phyloP scores from a whole-genome alignment of 495 filamentous ascomycete species.

The Aspergillus cristatus region DNA sequence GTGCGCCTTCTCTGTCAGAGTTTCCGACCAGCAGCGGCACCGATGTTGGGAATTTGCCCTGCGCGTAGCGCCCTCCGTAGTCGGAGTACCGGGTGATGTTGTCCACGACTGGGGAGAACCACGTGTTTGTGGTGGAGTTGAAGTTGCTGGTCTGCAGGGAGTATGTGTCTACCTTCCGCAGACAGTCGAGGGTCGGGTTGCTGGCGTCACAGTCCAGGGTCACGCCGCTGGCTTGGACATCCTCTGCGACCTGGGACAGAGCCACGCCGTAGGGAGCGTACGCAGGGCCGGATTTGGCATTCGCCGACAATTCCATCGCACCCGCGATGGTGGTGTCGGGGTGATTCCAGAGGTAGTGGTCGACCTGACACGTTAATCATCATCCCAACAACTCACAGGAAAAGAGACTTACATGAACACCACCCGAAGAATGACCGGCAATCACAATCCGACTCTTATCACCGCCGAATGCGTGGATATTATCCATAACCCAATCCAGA shows the following conservation, averaged over 20 bases:
- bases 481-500: constrained; percentile 16
- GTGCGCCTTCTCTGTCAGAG: constrained; percentile 16
- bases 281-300: constrained; percentile 16
- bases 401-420: constrained; percentile 5
- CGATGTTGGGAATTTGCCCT: constrained; percentile 13
- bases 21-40: constrained; percentile 20
- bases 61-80: constrained; percentile 13
- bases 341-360: constrained; percentile 22
- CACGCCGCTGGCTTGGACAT: constrained; percentile 13
- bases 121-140: constrained; percentile 21
- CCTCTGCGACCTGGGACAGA: constrained; percentile 12
- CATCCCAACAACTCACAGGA: no score
- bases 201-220: constrained; percentile 11
- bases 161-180: constrained; percentile 15
- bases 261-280: constrained; percentile 11
- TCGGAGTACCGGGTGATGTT: constrained; percentile 17
- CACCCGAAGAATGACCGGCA: constrained; percentile 18
- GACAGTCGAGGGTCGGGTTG: constrained; percentile 15
- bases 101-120: constrained; percentile 17
- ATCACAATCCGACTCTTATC: constrained; percentile 17
- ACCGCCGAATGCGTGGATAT: constrained; percentile 19
- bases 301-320: constrained; percentile 21
- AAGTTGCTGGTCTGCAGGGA: constrained; percentile 17
- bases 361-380: constrained; percentile 3
- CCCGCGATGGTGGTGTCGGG: constrained; percentile 18